These are phyloP conservation scores for Penicillium brasilianum DNA, from an alignment of 2,329 filamentous ascomycete genomes.

Conservation along the genomic window DNA sequence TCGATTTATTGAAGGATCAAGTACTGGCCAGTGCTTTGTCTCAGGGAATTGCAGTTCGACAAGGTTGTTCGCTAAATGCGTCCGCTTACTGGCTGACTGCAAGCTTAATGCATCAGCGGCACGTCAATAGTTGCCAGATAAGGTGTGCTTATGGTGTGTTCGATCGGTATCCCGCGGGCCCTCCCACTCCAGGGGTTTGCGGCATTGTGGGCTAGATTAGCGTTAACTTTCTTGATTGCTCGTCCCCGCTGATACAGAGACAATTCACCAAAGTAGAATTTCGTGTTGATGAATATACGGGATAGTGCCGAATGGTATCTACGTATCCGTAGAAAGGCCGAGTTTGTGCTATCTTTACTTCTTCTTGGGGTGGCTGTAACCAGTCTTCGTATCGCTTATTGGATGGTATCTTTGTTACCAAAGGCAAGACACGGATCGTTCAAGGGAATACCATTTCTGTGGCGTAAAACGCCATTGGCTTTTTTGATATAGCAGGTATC, in stretches of 20 bases:
- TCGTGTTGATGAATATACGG: background rate
- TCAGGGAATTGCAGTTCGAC: background rate
- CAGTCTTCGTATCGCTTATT: background rate
- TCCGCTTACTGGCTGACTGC: background rate
- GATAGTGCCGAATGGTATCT: background rate
- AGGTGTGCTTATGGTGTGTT: background rate
- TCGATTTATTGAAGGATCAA: background rate
- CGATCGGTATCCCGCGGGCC: background rate
- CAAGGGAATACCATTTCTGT: background rate
- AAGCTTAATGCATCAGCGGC: background rate
- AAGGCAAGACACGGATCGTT: background rate
- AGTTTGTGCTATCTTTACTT: background rate
- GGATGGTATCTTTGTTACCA: background rate
- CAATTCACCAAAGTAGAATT: background rate
- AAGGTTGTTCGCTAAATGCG: background rate
- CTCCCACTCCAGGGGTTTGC: background rate
- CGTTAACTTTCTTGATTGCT: background rate
- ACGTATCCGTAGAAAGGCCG: background rate
- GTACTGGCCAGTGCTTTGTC: background rate
- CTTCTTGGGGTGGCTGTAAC: background rate
- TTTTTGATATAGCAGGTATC: background rate
- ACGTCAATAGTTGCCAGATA: background rate
- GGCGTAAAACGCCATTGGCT: background rate
- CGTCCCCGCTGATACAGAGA: background rate
- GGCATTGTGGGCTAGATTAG: background rate